Base-by-base conservation (phyloP, 2,329 filamentous ascomycete species). In the Grosmannia huntii region DNA sequence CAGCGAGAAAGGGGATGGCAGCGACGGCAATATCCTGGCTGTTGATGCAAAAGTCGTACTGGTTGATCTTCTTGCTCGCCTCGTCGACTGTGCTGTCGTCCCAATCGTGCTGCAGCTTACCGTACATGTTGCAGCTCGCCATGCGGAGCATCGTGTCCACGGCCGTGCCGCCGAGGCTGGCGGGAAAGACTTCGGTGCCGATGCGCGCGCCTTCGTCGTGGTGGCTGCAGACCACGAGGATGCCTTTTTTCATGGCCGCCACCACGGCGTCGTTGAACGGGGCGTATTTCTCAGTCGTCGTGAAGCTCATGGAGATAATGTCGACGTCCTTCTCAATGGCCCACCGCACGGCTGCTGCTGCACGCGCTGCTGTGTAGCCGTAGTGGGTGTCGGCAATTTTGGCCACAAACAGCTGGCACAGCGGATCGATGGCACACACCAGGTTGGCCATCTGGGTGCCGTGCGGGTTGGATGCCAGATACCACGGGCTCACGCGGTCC, bases 241-340 rank as follows among this genome's bases (percentile, higher is more conserved):
- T 61, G 21, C 57, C 59, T 1, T 11, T 12, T 1, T 54, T 21
- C 23, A 50, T 28, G 54, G 57, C 60, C 5, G 0, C 14, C 9
- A 10, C 1, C n/a, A 59, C 51, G 21, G 57, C 57, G 1, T 52
- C 21, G 3, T 52, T 44, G 14, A 58, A 51, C 7, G 23, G 21
- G 10, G n/a, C 23, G 25, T 41, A 4, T 19, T 50, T 21, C 10
- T 56, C 46, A 1, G 33, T 46, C 9, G 53, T 58, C 1, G 58
- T 54, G 50, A 61, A 58, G 57, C 60, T 61, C 60, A 61, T 61
- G n/a, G 57, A 59, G 48, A 61, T 59, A 28, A 61, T 59, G 49
- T 61, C 57, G 28, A 61, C 60, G 19, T 44, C 25, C 33, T 54
- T 44, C 5, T 28, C n/a, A 7, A 58, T 58, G 7, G 60, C 60